A percentile compares a stretch with the other conserved stretches of the same genome.
These are phyloP conservation scores for Paraphaeosphaeria minitans DNA, from an alignment of 2,329 filamentous ascomycete species.

Conservation along the genomic window DNA sequence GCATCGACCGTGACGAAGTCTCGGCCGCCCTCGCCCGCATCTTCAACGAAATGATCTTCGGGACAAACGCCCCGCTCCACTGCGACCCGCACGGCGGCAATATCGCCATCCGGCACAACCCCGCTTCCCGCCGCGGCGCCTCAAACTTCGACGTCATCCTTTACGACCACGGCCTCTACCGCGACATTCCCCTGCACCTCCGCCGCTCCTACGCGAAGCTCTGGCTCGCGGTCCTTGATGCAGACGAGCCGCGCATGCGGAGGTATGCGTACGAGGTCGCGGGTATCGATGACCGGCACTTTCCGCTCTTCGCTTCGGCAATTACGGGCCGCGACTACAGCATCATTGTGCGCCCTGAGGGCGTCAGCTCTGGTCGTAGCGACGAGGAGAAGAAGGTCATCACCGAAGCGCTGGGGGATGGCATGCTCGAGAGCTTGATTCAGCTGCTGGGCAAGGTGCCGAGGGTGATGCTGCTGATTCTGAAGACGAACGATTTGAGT, in stretches of 20 bases:
- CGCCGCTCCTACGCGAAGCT: constrained; percentile 92
- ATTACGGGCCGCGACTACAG: constrained; percentile 93
- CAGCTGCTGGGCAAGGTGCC: constrained; percentile 88
- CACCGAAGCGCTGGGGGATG: constrained; percentile 80
- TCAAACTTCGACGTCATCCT: constrained; percentile 91
- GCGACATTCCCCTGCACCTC: constrained; percentile 80
- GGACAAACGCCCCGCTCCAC: constrained; percentile 83
- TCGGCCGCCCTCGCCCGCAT: constrained; percentile 87
- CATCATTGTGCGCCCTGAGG: constrained; percentile 63
- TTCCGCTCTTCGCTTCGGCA: constrained; percentile 91
- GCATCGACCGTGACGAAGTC: constrained; percentile 93
- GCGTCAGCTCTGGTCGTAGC: constrained; percentile 65
- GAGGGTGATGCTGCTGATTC: constrained; percentile 87
- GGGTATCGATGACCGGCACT: constrained; percentile 85
- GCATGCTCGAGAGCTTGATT: constrained; percentile 85
- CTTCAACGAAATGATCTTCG: constrained; percentile 99
- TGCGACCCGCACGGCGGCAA: constrained; percentile 98
- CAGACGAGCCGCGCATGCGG: constrained; percentile 84
- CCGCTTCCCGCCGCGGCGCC: constrained; percentile 58
- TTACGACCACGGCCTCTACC: constrained; percentile 96
- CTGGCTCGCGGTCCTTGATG: constrained; percentile 94
- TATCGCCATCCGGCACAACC: constrained; percentile 84
- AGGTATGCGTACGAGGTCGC: constrained; percentile 88
- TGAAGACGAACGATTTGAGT: constrained; percentile 97
- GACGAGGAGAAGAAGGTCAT: constrained; percentile 85